These are phyloP conservation scores for Picea sitchensis DNA, from an alignment of 75 land plant genomes.

Conservation along the genomic window DNA sequence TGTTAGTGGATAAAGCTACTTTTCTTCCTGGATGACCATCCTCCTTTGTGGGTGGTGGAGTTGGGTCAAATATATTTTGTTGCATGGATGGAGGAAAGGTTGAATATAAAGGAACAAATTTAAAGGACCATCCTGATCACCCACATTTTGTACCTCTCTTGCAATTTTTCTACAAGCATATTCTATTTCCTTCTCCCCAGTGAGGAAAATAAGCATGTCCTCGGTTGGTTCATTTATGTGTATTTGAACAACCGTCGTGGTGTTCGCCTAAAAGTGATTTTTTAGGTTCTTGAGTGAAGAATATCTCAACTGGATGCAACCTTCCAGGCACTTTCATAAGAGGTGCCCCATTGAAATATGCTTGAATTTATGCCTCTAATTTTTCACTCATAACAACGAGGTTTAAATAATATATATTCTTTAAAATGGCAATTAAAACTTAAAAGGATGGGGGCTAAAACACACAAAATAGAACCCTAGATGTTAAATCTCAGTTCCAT, in stretches of 20 bases:
- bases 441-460: not conserved
- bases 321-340: slow-evolving; percentile 98
- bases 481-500: not conserved
- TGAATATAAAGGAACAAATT: slow-evolving; percentile 31
- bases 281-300: slow-evolving; percentile 26
- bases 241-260: slow-evolving; percentile 23
- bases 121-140: slow-evolving; percentile 18
- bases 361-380: slow-evolving; percentile 93
- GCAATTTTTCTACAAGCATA: slow-evolving; percentile 46
- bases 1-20: slow-evolving; percentile 23
- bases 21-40: slow-evolving; percentile 20
- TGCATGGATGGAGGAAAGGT: slow-evolving; percentile 26
- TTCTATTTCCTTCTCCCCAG: slow-evolving; percentile 19
- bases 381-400: slow-evolving; percentile 98
- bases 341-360: slow-evolving; percentile 86
- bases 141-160: slow-evolving; percentile 30
- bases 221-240: slow-evolving; percentile 18
- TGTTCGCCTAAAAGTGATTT: slow-evolving; percentile 24
- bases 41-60: slow-evolving; percentile 24
- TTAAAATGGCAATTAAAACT: not conserved
- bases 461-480: not conserved
- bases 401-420: slow-evolving; percentile 77
- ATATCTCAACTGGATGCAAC: slow-evolving; percentile 93
- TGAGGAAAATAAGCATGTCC: slow-evolving; percentile 20
- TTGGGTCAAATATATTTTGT: slow-evolving; percentile 20